Conservation (phyloP, 164 flowering plant genomes). For the Kingdonia uniflora region DNA sequence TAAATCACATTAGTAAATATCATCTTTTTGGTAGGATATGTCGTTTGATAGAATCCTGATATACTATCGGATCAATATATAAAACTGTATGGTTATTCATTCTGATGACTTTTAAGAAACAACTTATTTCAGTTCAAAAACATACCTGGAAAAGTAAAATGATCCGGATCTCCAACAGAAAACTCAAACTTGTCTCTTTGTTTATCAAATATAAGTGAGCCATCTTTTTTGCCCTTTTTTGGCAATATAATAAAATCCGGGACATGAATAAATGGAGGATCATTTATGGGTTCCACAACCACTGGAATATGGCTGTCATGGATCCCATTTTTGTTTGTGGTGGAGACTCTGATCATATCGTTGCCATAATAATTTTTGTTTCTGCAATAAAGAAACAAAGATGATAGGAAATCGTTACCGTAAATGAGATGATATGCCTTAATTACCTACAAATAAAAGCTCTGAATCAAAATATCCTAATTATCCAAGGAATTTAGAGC, state of each 20-base stretch:
- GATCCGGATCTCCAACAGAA: conserved; percentile 73
- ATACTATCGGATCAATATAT: too few species aligned
- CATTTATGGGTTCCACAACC: conserved; percentile 75
- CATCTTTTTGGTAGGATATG: too few species aligned
- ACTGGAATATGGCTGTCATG: conserved; percentile 44
- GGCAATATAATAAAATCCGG: conserved; percentile 48
- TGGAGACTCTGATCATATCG: conserved; percentile 47
- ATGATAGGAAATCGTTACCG: too few species aligned
- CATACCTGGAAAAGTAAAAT: conserved; percentile 57
- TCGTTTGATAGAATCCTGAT: too few species aligned
- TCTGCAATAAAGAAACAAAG: conserved; percentile 25
- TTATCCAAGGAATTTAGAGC: too few species aligned
- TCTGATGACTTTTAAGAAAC: too few species aligned
- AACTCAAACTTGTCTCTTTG: conserved; percentile 41
- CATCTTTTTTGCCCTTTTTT: conserved; percentile 21
- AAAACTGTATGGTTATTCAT: too few species aligned
- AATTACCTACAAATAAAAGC: too few species aligned
- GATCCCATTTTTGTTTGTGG: conserved; percentile 60
- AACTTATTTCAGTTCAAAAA: background rate
- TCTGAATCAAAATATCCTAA: too few species aligned
- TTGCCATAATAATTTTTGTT: conserved; percentile 60
- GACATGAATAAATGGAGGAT: conserved; percentile 60
- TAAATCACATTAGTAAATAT: too few species aligned
- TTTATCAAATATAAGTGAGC: conserved; percentile 32
- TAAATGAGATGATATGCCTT: too few species aligned